Evolutionary conservation across 2,329 filamentous ascomycete species (phyloP), one percentile per base, ranked within the genome.

Genomic region (Emmonsia crescens): DNA sequence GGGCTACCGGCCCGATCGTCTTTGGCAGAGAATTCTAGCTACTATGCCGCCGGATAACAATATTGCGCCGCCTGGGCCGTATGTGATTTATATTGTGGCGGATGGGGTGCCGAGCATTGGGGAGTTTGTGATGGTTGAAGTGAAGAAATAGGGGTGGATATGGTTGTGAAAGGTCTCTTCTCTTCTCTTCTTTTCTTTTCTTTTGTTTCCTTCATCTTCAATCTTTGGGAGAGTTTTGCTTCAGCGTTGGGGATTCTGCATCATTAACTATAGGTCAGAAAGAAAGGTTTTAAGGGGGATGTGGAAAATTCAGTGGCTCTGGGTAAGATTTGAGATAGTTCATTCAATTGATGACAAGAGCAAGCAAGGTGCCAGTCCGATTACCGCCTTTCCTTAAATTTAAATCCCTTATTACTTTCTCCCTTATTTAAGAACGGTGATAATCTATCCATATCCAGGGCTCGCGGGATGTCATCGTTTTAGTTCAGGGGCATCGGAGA

Each of bases 81-180:
- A 85, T 70, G 80, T 85, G 46, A 69, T 86, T 24, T 86, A 83
- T 67, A 78, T 85, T 51, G 72, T 85, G 46, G 78, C 78, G n/a
- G 79, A 83, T 67, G 81, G 81, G 5, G 76, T 83, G 24, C 81
- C 81, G 4, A 78, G 75, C 10, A 68, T 82, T 62, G 81, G 81
- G 1, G 78, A 82, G 66, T 81, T 81, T 67, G 79, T 83, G 29
- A 68, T 67, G 60, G 66, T 69, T n/a, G 63, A 64, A 21, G 54
- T 27, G 4, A 12, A 33, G 9, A 21, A n/a, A 12, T 44, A 29
- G 19, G 8, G 51, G 33, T 16, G 16, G 31, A 24, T 21, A 24
- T 61, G 14, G n/a, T 5, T 12, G 14, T 5, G 40, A n/a, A 12
- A 16, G 14, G 8, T 27, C n/a, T 36, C 6, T 29, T 52, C 16